These are phyloP conservation scores for Pichia sp. DNA, from an alignment of 1,139 yeast species.

Conservation along the genomic window DNA sequence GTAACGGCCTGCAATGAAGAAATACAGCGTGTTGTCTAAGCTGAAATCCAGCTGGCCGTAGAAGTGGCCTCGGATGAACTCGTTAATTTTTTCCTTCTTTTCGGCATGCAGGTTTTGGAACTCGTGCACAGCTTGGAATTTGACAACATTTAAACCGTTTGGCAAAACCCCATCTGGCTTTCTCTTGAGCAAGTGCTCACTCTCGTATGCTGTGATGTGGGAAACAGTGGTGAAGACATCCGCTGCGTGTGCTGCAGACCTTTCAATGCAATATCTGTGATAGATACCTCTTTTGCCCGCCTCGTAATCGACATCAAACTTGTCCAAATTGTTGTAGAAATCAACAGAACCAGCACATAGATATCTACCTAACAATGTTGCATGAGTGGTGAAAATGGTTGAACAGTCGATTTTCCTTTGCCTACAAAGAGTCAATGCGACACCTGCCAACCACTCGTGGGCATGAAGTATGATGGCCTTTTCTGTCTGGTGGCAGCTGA, in stretches of 20 bases:
- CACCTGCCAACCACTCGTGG: constrained; percentile 98
- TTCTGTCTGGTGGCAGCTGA: constrained; percentile 73
- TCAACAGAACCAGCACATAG: constrained; percentile 95
- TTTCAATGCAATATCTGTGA: constrained; percentile 93
- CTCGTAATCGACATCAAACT: constrained; percentile 94
- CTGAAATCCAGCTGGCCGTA: constrained; percentile 96
- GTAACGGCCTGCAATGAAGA: constrained; percentile 95
- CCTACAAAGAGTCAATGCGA: constrained; percentile 87
- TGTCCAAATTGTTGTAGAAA: constrained; percentile 84
- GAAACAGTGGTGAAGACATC: constrained; percentile 98
- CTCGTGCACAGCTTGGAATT: constrained; percentile 96
- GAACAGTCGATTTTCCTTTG: constrained; percentile 90
- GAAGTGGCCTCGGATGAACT: constrained; percentile 93
- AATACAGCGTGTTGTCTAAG: constrained; percentile 86
- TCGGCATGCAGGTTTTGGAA: constrained; percentile 94
- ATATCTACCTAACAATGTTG: constrained; percentile 90
- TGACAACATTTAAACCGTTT: constrained; percentile 91
- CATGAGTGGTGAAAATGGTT: constrained; percentile 96
- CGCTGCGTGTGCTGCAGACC: constrained; percentile 93
- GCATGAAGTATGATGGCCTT: constrained; percentile 86
- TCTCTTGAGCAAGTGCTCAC: constrained; percentile 87
- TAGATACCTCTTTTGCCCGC: constrained; percentile 97
- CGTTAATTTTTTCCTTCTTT: constrained; percentile 87
- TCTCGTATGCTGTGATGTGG: constrained; percentile 91
- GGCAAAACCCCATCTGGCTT: constrained; percentile 98